phyloP scores from a whole-genome alignment of 2,329 filamentous ascomycete genomes.

The Colletotrichum sp. region DNA sequence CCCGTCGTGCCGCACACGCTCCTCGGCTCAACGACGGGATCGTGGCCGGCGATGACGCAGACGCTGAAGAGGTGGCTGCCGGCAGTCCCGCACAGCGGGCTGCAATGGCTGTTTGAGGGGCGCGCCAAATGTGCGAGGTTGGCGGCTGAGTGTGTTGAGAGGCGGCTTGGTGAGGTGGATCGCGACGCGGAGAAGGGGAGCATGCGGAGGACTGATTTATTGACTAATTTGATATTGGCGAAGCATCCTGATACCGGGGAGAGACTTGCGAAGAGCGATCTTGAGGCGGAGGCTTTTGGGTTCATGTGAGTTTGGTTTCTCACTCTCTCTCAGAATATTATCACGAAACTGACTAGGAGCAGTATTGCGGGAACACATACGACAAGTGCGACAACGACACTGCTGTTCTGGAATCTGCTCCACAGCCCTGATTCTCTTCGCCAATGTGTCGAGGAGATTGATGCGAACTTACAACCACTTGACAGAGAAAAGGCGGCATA shows the following conservation, averaged over 20 bases:
- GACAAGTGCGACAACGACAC: not conserved
- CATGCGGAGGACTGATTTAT: conserved; percentile 32
- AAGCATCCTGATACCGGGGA: conserved; percentile 39
- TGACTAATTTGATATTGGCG: conserved; percentile 40
- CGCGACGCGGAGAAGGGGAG: not conserved
- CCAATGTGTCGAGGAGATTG: not conserved
- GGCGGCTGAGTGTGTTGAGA: conserved; percentile 24
- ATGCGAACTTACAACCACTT: not conserved
- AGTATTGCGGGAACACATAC: conserved; percentile 8
- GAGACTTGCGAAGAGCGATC: conserved; percentile 29
- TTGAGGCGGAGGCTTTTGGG: conserved; percentile 40
- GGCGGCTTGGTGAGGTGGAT: conserved; percentile 8
- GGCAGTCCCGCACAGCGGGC: conserved; percentile 21
- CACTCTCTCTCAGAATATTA: not conserved
- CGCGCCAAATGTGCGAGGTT: conserved; percentile 22
- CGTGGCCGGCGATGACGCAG: conserved; percentile 29
- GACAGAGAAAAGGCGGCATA: not conserved
- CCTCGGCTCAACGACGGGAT: conserved; percentile 31
- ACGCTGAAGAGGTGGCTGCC: conserved; percentile 31
- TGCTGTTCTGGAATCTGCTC: not conserved
- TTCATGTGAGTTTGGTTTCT: conserved; percentile 32
- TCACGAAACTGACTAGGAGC: not conserved
- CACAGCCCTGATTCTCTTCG: not conserved
- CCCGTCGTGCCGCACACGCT: conserved; percentile 37
- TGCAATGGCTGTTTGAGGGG: conserved; percentile 27